phyloP scores from a whole-genome alignment of 2,329 filamentous ascomycete genomes.

The Colletotrichum spaethianum region DNA sequence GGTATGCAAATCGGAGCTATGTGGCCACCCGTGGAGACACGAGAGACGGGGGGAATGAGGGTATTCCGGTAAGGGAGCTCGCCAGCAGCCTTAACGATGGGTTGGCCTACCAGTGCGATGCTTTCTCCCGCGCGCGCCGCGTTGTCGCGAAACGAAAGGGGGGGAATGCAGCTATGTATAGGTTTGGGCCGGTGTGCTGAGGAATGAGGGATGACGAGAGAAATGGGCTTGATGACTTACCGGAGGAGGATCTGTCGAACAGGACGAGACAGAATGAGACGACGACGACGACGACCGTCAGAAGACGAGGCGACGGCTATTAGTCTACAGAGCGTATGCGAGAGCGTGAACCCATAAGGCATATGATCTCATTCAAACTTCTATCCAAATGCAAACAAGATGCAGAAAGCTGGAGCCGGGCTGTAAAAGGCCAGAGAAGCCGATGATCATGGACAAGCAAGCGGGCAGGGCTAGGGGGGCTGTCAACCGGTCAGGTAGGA shows the following conservation, averaged over 20 bases:
- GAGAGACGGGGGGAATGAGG: conserved; percentile 27
- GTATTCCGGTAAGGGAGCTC: conserved; percentile 30
- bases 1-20: conserved; percentile 24
- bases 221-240: conserved; percentile 33
- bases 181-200: conserved; percentile 20
- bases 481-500: conserved; percentile 10
- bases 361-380: conserved; percentile 42
- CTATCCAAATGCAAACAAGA: conserved; percentile 36
- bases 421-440: conserved; percentile 5
- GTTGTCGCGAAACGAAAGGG: conserved; percentile 19
- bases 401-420: conserved; percentile 25
- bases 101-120: conserved; percentile 7
- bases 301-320: conserved; percentile 23
- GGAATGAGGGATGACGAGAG: conserved; percentile 38
- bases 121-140: conserved; percentile 20
- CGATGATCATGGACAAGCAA: conserved; percentile 15
- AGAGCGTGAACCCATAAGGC: conserved; percentile 31
- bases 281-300: not conserved
- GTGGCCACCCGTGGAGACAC: conserved; percentile 29
- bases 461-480: conserved; percentile 20
- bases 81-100: conserved; percentile 33
- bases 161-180: conserved; percentile 26
- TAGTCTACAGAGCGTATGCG: conserved; percentile 38
- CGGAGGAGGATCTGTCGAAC: conserved; percentile 21
- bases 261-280: conserved; percentile 8